Percentiles rank a stretch among this genome's conserved stretches.
phyloP scores from a whole-genome alignment of 306 rosid genomes.

The Hylodesmum podocarpum region DNA sequence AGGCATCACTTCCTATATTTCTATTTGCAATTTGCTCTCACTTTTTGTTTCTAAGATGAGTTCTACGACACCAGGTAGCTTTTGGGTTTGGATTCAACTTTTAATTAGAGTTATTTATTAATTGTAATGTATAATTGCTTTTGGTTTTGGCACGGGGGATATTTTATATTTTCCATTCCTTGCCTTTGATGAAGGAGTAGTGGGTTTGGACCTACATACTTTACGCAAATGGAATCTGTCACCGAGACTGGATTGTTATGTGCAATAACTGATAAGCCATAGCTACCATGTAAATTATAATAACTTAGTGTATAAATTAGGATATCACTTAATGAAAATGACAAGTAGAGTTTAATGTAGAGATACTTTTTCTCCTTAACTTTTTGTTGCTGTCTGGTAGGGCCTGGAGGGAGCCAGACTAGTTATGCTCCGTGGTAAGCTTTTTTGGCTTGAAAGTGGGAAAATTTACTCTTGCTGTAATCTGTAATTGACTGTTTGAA shows the following conservation, averaged over 20 bases:
- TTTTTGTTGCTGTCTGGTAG: neutral
- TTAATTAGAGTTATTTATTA: neutral
- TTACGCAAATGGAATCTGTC: conserved; percentile 11
- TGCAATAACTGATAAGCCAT: neutral
- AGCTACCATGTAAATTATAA: neutral
- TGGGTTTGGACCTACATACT: neutral
- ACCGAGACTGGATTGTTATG: neutral
- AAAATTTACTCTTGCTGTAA: neutral
- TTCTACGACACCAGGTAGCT: neutral
- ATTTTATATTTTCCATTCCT: conserved; percentile 14
- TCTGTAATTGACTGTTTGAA: neutral
- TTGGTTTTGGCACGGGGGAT: neutral
- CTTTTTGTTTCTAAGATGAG: conserved; percentile 9
- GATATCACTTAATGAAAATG: neutral
- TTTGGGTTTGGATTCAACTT: conserved; percentile 21
- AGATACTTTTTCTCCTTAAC: neutral
- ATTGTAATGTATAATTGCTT: neutral
- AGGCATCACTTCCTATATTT: conserved; percentile 17
- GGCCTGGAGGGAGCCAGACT: neutral
- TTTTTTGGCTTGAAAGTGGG: neutral
- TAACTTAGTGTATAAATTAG: neutral
- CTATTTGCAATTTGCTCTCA: conserved; percentile 5
- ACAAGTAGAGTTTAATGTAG: neutral
- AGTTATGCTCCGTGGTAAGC: neutral
- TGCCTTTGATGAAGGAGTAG: conserved; percentile 1